Percentiles rank a stretch among this genome's conserved stretches.
These are phyloP conservation scores for Miscanthus lutarioriparius DNA, from an alignment of 176 grass and related monocot species.

Conservation along the genomic window DNA sequence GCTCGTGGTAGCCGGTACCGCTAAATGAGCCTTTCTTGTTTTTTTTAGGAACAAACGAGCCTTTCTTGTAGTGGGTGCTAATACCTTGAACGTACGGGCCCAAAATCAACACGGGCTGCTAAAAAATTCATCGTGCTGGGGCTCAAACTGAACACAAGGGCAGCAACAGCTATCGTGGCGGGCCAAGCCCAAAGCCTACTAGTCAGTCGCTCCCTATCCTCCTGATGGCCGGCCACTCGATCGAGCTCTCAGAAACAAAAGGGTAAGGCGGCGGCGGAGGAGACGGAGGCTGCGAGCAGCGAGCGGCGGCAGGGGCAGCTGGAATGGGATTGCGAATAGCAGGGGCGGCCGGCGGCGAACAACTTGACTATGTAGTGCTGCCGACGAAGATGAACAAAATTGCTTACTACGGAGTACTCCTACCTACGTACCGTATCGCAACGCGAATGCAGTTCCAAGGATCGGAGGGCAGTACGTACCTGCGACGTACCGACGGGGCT, in stretches of 20 bases:
- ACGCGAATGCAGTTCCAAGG: constrained; percentile 38
- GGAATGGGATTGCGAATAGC: neutral
- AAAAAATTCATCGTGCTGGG: neutral
- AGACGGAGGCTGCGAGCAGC: no score
- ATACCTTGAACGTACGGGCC: no score
- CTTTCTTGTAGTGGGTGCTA: no score
- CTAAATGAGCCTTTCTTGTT: no score
- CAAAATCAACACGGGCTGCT: no score
- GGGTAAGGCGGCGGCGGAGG: neutral
- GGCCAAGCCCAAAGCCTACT: neutral
- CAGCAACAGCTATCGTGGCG: neutral
- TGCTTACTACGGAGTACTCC: no score
- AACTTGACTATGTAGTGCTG: neutral
- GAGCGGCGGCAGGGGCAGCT: neutral
- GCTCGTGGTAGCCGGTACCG: no score
- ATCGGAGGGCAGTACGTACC: constrained; percentile 40
- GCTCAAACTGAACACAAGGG: neutral
- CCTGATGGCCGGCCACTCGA: neutral
- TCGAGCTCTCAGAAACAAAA: neutral
- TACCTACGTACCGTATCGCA: no score
- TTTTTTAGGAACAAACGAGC: no score
- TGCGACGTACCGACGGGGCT: constrained; percentile 36
- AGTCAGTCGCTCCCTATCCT: neutral
- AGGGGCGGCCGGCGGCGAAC: no score
- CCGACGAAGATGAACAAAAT: neutral